Evolutionary conservation across 2,329 filamentous ascomycete species (phyloP).

Genomic region (Calonectria henricotiae): DNA sequence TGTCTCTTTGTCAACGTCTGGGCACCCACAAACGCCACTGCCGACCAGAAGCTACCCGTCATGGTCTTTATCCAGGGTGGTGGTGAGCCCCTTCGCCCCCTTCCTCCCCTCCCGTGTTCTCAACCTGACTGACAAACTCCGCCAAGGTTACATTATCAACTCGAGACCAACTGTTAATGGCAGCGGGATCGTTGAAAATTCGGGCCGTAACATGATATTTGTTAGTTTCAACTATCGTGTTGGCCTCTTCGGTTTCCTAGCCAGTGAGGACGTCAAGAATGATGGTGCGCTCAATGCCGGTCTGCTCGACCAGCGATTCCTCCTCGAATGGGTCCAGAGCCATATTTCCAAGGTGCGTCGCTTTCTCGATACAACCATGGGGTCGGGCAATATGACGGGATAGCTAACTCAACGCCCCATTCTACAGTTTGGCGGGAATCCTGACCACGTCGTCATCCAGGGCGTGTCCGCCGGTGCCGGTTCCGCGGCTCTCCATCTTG

Average conservation of each 20-base stretch:
- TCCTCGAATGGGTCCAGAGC: conserved; percentile 74
- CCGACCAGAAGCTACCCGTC: conserved; percentile 57
- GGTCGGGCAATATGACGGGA: neutral
- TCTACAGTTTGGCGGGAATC: conserved; percentile 71
- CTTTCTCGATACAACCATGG: neutral
- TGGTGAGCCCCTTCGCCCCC: conserved; percentile 45
- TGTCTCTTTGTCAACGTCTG: conserved; percentile 68
- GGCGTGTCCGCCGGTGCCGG: conserved; percentile 75
- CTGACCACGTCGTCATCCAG: conserved; percentile 73
- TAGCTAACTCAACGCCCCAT: neutral
- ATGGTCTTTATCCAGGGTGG: conserved; percentile 65
- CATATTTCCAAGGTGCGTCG: conserved; percentile 67
- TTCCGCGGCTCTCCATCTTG: conserved; percentile 71
- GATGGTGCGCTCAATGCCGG: conserved; percentile 76
- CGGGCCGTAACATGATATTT: conserved; percentile 66
- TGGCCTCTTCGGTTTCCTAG: conserved; percentile 75
- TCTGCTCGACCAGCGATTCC: conserved; percentile 74
- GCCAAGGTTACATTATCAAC: conserved; percentile 63
- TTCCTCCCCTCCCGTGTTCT: neutral
- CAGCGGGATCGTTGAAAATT: conserved; percentile 63
- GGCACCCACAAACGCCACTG: conserved; percentile 58
- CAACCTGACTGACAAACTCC: conserved; percentile 23
- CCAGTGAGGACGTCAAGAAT: conserved; percentile 69
- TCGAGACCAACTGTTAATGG: conserved; percentile 71
- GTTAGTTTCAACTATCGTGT: conserved; percentile 78